Conservation (phyloP, 345 rosid genomes). For the Viola odorata region DNA sequence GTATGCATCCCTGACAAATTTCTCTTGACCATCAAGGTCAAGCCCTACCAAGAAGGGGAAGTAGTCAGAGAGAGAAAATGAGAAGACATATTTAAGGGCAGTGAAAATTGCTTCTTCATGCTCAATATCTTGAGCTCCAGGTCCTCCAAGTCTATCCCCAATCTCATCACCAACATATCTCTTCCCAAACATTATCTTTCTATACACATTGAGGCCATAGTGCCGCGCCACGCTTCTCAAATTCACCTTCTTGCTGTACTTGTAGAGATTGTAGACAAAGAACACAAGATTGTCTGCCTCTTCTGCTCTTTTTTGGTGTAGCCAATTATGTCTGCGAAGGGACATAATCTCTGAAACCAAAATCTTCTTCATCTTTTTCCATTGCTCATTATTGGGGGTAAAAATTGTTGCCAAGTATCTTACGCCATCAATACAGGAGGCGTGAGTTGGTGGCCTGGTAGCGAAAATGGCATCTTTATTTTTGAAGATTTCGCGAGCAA, state of each 20-base stretch:
- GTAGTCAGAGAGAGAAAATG: constrained; percentile 48
- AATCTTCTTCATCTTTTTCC: neutral
- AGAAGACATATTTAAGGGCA: constrained; percentile 20
- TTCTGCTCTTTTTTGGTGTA: constrained; percentile 17
- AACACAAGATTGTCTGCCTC: constrained; percentile 42
- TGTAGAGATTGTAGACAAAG: constrained; percentile 26
- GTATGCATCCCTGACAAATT: constrained; percentile 11
- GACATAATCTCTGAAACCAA: neutral
- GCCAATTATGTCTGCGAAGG: neutral
- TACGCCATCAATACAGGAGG: neutral
- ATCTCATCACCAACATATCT: constrained; percentile 21
- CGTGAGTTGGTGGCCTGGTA: neutral
- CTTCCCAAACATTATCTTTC: constrained; percentile 20
- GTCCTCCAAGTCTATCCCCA: constrained; percentile 22
- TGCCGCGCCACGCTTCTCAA: constrained; percentile 13
- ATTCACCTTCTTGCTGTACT: neutral
- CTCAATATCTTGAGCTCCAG: constrained; percentile 17
- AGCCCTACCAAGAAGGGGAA: constrained; percentile 34
- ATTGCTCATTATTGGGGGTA: neutral
- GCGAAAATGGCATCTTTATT: neutral
- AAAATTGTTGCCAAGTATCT: neutral
- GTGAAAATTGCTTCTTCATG: constrained; percentile 42
- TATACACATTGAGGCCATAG: constrained; percentile 18
- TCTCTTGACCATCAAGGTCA: constrained; percentile 38
- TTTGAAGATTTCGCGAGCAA: neutral